Conservation (phyloP, 805 yeast species). For the Saccharomycopsis guyanensis region DNA sequence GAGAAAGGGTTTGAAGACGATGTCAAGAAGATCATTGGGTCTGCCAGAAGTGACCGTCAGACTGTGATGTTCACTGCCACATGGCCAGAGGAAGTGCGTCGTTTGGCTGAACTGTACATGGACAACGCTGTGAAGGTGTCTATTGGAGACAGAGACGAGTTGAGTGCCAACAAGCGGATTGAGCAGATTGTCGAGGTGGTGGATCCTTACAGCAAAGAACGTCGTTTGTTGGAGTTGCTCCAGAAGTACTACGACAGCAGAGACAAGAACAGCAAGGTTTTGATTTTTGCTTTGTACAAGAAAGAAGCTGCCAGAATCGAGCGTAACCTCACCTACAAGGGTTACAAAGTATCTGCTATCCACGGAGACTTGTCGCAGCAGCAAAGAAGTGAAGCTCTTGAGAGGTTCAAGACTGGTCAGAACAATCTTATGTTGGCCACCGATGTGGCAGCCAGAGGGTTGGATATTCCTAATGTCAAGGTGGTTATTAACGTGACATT, state of each 20-base stretch:
- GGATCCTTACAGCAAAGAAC: constrained; percentile 75
- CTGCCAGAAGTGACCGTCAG: constrained; percentile 52
- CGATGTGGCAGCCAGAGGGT: constrained; percentile 97
- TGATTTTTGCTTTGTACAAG: constrained; percentile 90
- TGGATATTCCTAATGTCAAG: constrained; percentile 96
- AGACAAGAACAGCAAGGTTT: constrained; percentile 66
- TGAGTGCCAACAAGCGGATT: constrained; percentile 90
- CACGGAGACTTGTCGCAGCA: constrained; percentile 94
- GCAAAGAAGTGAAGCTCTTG: constrained; percentile 84
- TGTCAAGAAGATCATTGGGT: constrained; percentile 72
- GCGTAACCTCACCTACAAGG: constrained; percentile 59
- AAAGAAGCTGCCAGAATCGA: constrained; percentile 94
- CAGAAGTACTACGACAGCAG: constrained; percentile 66
- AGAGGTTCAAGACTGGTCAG: constrained; percentile 74
- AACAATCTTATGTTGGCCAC: constrained; percentile 82
- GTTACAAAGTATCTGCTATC: constrained; percentile 81
- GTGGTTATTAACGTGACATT: constrained; percentile 91
- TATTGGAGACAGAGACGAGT: constrained; percentile 90
- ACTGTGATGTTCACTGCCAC: constrained; percentile 99
- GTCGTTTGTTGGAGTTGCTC: constrained; percentile 61
- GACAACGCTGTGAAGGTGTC: constrained; percentile 77
- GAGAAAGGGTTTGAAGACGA: constrained; percentile 98
- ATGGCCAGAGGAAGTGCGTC: constrained; percentile 99
- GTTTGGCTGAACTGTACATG: constrained; percentile 82
- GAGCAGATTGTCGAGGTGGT: constrained; percentile 90